phyloP scores from a whole-genome alignment of 768 basidiomycete species.

The Boletus edulis region DNA sequence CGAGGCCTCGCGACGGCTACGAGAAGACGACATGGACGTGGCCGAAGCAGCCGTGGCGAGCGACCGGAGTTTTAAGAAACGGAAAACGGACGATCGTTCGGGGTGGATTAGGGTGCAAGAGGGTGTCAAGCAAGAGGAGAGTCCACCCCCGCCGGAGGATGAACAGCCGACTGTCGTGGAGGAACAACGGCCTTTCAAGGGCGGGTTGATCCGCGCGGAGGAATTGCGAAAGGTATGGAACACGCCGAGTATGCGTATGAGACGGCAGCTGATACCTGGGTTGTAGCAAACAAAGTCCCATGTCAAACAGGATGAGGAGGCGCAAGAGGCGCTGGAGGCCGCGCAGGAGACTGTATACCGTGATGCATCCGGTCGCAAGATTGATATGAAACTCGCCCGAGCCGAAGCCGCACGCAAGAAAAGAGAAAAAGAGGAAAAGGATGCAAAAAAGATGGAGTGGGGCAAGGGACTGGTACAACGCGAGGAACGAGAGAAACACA shows the following conservation, averaged over 20 bases:
- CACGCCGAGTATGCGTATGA: neutral
- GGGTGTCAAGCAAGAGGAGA: slow-evolving; percentile 44
- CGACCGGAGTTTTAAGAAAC: slow-evolving; percentile 80
- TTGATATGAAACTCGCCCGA: slow-evolving; percentile 81
- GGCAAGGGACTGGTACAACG: slow-evolving; percentile 92
- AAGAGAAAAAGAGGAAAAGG: slow-evolving; percentile 79
- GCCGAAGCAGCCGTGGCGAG: slow-evolving; percentile 67
- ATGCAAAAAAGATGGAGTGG: slow-evolving; percentile 96
- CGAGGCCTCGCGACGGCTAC: slow-evolving; percentile 42
- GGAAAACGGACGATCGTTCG: slow-evolving; percentile 51
- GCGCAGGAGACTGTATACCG: slow-evolving; percentile 94
- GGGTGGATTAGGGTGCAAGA: slow-evolving; percentile 72
- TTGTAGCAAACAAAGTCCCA: slow-evolving; percentile 40
- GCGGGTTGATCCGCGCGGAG: slow-evolving; percentile 76
- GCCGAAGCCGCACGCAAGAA: slow-evolving; percentile 84
- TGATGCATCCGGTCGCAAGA: slow-evolving; percentile 82
- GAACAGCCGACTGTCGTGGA: slow-evolving; percentile 67
- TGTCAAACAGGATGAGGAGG: slow-evolving; percentile 37
- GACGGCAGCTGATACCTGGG: neutral
- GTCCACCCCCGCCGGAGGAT: slow-evolving; percentile 55
- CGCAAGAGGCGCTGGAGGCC: slow-evolving; percentile 46
- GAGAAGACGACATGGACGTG: slow-evolving; percentile 52
- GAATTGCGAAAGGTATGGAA: slow-evolving; percentile 60
- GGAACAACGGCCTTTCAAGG: slow-evolving; percentile 48
- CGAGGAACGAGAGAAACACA: slow-evolving; percentile 70